These are phyloP conservation scores for Seiridium unicorne DNA, from an alignment of 2,329 filamentous ascomycete species.

Conservation along the genomic window DNA sequence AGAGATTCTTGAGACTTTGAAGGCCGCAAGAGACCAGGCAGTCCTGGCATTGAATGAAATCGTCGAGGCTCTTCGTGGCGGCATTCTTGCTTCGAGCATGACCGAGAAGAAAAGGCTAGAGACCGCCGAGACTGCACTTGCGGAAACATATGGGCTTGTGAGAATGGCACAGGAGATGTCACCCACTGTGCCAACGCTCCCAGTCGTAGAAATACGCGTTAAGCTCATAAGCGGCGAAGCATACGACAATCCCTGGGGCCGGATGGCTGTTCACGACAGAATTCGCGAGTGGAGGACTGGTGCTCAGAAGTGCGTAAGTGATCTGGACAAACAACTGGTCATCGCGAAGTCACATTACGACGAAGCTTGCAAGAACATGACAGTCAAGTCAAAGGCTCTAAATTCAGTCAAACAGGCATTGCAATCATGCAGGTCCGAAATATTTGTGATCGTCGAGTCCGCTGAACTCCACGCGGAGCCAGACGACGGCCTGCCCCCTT, in stretches of 20 bases:
- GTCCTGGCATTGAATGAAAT: not conserved
- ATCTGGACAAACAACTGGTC: not conserved
- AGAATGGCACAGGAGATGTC: too few relatives aligned
- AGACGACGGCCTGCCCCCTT: not conserved
- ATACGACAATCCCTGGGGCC: slow-evolving; percentile 2
- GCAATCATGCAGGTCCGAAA: not conserved
- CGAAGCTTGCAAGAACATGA: not conserved
- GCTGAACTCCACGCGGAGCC: not conserved
- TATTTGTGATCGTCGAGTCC: not conserved
- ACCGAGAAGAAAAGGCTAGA: not conserved
- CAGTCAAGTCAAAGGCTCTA: not conserved
- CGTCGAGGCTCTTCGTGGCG: not conserved
- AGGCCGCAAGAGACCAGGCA: not conserved
- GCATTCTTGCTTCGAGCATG: not conserved
- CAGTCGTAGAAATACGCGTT: not conserved
- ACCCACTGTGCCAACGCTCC: not conserved
- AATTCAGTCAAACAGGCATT: not conserved
- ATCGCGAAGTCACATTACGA: not conserved
- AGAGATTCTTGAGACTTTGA: not conserved
- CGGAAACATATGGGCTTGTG: not conserved
- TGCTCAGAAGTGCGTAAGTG: not conserved
- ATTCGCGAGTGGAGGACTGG: not conserved
- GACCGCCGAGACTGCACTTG: not conserved
- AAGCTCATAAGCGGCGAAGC: not conserved
- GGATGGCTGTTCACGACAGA: not conserved